A percentile compares a stretch with the other conserved stretches of the same genome.
These are phyloP conservation scores for Leccinellum rugosiceps DNA, from an alignment of 768 basidiomycete genomes.

Conservation along the genomic window DNA sequence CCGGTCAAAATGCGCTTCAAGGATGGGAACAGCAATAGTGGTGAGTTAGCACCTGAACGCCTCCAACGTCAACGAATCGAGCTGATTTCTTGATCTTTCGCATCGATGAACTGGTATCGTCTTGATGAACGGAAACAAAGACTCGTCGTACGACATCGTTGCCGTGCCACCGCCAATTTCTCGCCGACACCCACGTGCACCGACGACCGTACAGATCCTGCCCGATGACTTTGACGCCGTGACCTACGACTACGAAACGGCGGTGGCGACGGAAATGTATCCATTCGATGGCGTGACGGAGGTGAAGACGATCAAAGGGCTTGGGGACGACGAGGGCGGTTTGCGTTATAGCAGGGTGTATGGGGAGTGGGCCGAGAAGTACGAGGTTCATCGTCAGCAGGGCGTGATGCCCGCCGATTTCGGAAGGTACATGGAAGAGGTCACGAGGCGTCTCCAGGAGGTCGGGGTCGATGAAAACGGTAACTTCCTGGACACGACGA, in stretches of 20 bases:
- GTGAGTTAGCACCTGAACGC: conserved; percentile 15
- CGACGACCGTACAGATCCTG: conserved; percentile 31
- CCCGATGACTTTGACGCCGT: conserved; percentile 31
- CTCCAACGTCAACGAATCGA: not conserved
- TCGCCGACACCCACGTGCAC: conserved; percentile 27
- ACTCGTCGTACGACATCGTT: conserved; percentile 33
- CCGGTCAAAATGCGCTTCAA: conserved; percentile 21
- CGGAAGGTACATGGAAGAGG: conserved; percentile 28
- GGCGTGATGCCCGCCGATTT: conserved; percentile 22
- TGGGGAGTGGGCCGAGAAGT: conserved; percentile 31
- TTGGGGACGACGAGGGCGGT: conserved; percentile 4
- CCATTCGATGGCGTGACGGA: conserved; percentile 26
- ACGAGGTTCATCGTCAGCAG: conserved; percentile 27
- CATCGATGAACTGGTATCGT: conserved; percentile 8
- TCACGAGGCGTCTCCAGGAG: conserved; percentile 35
- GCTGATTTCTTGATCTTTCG: conserved; percentile 14
- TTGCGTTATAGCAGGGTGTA: conserved; percentile 29
- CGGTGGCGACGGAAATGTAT: conserved; percentile 22
- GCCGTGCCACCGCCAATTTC: conserved; percentile 10
- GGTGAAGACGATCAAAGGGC: conserved; percentile 13
- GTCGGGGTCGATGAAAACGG: conserved; percentile 31
- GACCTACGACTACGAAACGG: conserved; percentile 28
- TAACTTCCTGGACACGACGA: conserved; percentile 18
- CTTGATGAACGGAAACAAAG: conserved; percentile 13
- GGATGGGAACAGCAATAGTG: conserved; percentile 27